These are phyloP conservation scores for Alectoria sarmentosa DNA, from an alignment of 495 filamentous ascomycete genomes.

Conservation along the genomic window DNA sequence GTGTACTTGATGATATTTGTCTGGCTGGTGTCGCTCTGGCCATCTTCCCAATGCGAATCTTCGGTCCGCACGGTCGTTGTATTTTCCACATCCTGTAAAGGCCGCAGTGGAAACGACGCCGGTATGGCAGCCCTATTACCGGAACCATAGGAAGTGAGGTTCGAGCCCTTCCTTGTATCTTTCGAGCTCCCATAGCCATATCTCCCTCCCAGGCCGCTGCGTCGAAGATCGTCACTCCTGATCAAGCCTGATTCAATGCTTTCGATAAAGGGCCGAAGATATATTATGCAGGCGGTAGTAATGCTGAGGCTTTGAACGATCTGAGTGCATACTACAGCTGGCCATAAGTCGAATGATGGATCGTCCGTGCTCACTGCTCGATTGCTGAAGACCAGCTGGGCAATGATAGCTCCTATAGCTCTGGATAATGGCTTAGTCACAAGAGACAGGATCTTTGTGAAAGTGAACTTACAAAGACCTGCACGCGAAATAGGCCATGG, in stretches of 20 bases:
- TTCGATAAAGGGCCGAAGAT: constrained; percentile 31
- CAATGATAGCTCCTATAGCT: not conserved
- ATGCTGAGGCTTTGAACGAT: constrained; percentile 24
- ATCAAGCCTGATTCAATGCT: constrained; percentile 29
- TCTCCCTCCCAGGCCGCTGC: not conserved
- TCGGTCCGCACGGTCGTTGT: too few species aligned
- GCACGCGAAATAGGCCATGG: not conserved
- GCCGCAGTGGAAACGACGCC: too few species aligned
- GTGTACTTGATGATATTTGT: too few species aligned
- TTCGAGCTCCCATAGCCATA: too few species aligned
- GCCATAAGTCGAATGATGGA: constrained; percentile 14
- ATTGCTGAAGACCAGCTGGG: not conserved
- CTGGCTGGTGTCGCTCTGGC: too few species aligned
- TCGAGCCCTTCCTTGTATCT: too few species aligned
- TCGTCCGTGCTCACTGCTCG: not conserved
- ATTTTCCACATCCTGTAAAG: too few species aligned
- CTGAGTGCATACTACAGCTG: constrained; percentile 22
- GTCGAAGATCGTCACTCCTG: constrained; percentile 27
- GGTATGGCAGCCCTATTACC: too few species aligned
- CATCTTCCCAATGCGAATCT: too few species aligned
- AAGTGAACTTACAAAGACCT: not conserved
- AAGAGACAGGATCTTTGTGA: not conserved
- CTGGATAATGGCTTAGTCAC: not conserved
- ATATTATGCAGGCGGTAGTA: constrained; percentile 30
- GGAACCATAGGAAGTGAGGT: too few species aligned